phyloP scores from a whole-genome alignment of 208 protist species.

The Leptomonas seymouri region DNA sequence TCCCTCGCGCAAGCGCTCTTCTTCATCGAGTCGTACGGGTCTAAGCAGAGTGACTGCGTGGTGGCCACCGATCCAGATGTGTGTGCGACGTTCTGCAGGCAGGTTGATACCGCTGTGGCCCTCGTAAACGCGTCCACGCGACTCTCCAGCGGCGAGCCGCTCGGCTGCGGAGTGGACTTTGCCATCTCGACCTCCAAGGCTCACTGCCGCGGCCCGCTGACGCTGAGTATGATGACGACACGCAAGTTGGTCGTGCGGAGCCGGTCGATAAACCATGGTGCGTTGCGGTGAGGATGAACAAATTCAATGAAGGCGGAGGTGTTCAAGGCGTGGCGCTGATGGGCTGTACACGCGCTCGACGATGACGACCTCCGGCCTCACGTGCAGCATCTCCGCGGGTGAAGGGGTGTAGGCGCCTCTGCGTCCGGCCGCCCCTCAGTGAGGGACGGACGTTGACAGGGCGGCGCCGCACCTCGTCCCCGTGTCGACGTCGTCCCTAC shows the following conservation, averaged over 20 bases:
- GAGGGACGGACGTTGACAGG: no score
- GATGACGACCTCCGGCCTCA: no score
- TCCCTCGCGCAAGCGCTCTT: slow-evolving; percentile 47
- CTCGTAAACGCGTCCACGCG: slow-evolving; percentile 65
- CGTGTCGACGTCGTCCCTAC: no score
- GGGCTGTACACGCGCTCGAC: no score
- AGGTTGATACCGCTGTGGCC: slow-evolving; percentile 51
- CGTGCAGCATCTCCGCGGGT: no score
- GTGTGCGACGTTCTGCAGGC: slow-evolving; percentile 41
- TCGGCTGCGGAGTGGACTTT: slow-evolving; percentile 60
- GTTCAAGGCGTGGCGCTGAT: no score
- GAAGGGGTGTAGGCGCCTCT: no score
- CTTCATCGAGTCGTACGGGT: slow-evolving; percentile 66
- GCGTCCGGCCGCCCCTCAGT: no score
- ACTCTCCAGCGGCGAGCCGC: slow-evolving; percentile 47
- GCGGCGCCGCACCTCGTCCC: no score
- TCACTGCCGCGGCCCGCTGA: slow-evolving; percentile 55
- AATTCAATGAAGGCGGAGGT: no score
- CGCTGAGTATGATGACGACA: slow-evolving; percentile 45
- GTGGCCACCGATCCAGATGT: slow-evolving; percentile 44
- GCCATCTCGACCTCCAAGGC: slow-evolving; percentile 61
- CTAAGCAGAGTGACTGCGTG: slow-evolving; percentile 60
- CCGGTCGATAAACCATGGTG: slow-evolving; percentile 22
- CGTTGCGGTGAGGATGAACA: slow-evolving; percentile 23
- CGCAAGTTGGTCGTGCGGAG: slow-evolving; percentile 51